phyloP scores from a whole-genome alignment of 192 early-diverging fungal genomes.

The Phlyctochytrium planicorne region DNA sequence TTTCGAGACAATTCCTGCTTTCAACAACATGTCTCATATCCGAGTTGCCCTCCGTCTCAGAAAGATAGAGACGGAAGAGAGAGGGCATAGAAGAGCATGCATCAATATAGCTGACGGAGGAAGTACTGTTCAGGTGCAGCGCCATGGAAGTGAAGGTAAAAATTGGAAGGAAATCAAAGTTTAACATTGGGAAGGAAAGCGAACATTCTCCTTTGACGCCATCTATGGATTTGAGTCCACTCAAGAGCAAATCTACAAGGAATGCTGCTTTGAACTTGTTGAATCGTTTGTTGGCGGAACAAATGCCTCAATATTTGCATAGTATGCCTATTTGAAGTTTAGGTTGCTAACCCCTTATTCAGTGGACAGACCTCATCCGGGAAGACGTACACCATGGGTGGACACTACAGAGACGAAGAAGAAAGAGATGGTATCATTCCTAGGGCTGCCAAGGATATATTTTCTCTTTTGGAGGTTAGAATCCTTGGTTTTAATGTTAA shows the following conservation, averaged over 20 bases:
- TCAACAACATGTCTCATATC: too few relatives aligned
- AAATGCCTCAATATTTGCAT: slow-evolving; percentile 91
- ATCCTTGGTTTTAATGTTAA: too few relatives aligned
- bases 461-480: too few relatives aligned
- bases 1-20: too few relatives aligned
- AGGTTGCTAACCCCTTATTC: background rate
- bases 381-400: slow-evolving; percentile 61
- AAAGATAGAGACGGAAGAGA: too few relatives aligned
- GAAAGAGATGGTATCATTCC: slow-evolving; percentile 49
- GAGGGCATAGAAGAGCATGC: too few relatives aligned
- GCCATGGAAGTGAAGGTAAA: too few relatives aligned
- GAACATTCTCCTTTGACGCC: slow-evolving; percentile 65
- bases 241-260: slow-evolving; percentile 63
- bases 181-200: slow-evolving; percentile 10
- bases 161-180: slow-evolving; percentile 4
- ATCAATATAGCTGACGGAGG: too few relatives aligned
- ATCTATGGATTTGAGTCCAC: slow-evolving; percentile 56
- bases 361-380: slow-evolving; percentile 54
- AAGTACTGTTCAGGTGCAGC: too few relatives aligned
- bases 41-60: too few relatives aligned
- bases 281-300: slow-evolving; percentile 84
- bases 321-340: slow-evolving; percentile 22
- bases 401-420: slow-evolving; percentile 13
- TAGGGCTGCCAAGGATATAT: slow-evolving; percentile 37
- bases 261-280: slow-evolving; percentile 55